These are phyloP conservation scores for Boletus sp. DNA, from an alignment of 1,284 basidiomycete species.

Conservation along the genomic window DNA sequence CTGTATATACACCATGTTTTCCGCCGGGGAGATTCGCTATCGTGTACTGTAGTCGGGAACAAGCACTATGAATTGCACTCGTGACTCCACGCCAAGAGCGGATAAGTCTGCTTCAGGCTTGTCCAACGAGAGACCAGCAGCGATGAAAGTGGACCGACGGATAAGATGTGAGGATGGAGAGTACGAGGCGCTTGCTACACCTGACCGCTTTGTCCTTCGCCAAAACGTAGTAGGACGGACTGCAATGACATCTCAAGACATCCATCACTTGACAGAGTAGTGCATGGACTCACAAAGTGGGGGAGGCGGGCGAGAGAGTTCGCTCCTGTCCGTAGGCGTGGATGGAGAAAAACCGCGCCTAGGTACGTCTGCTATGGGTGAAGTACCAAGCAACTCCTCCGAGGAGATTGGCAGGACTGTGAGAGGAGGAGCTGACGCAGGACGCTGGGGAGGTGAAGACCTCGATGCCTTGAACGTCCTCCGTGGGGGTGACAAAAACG, in stretches of 20 bases:
- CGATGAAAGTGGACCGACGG: constrained; percentile 68
- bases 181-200: constrained; percentile 60
- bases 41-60: constrained; percentile 31
- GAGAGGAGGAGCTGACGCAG: constrained; percentile 30
- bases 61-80: constrained; percentile 41
- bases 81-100: constrained; percentile 63
- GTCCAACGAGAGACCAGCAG: constrained; percentile 62
- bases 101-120: constrained; percentile 59
- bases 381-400: neutral
- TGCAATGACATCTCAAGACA: constrained; percentile 17
- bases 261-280: neutral
- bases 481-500: constrained; percentile 47
- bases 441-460: constrained; percentile 19
- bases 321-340: constrained; percentile 33
- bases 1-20: constrained; percentile 20
- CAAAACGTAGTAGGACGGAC: constrained; percentile 71
- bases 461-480: constrained; percentile 37
- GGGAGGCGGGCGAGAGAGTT: constrained; percentile 54
- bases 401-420: constrained; percentile 1
- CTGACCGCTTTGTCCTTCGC: constrained; percentile 62
- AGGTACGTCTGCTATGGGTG: constrained; percentile 19
- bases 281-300: constrained; percentile 50
- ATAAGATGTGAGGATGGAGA: constrained; percentile 66
- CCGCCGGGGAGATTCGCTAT: constrained; percentile 10
- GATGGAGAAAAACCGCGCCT: constrained; percentile 28